Evolutionary conservation across 495 filamentous ascomycete species (phyloP).

Genomic region (Annulohypoxylon maeteangense): DNA sequence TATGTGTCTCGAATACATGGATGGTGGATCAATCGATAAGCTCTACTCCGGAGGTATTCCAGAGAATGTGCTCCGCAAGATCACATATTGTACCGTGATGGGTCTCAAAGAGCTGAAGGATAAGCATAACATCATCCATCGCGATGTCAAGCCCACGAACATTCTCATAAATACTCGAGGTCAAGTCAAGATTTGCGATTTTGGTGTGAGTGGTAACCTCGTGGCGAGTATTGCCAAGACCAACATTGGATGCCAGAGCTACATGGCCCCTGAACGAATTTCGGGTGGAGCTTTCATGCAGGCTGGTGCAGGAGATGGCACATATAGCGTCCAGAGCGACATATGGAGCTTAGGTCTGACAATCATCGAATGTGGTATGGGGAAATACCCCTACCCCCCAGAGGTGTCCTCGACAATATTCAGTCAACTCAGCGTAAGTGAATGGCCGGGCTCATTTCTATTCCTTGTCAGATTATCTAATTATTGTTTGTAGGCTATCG

Average conservation of each 20-base stretch:
- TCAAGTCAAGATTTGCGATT: constrained; percentile 98
- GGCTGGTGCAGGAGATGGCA: constrained; percentile 77
- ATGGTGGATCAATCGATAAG: constrained; percentile 98
- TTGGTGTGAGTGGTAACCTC: constrained; percentile 95
- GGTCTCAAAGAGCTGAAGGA: constrained; percentile 95
- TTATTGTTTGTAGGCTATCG: constrained; percentile 79
- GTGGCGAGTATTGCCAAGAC: constrained; percentile 98
- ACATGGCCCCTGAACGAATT: constrained; percentile 98
- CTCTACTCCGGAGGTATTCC: constrained; percentile 93
- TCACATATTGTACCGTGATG: constrained; percentile 89
- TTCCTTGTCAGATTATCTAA: constrained; percentile 32
- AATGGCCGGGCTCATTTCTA: constrained; percentile 25
- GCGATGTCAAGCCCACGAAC: constrained; percentile 98
- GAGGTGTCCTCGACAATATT: constrained; percentile 99
- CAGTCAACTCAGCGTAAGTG: constrained; percentile 93
- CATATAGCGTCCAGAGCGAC: constrained; percentile 97
- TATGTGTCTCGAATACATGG: constrained; percentile 99
- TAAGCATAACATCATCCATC: constrained; percentile 99
- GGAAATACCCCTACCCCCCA: constrained; percentile 94
- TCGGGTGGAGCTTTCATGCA: constrained; percentile 83
- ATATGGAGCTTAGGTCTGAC: constrained; percentile 96
- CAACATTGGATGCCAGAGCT: constrained; percentile 99
- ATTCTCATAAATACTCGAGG: constrained; percentile 90
- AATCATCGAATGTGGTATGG: constrained; percentile 96
- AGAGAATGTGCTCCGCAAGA: constrained; percentile 88